These are phyloP conservation scores for Pseudogymnoascus pannorum DNA, from an alignment of 2,329 filamentous ascomycete genomes.

Conservation along the genomic window DNA sequence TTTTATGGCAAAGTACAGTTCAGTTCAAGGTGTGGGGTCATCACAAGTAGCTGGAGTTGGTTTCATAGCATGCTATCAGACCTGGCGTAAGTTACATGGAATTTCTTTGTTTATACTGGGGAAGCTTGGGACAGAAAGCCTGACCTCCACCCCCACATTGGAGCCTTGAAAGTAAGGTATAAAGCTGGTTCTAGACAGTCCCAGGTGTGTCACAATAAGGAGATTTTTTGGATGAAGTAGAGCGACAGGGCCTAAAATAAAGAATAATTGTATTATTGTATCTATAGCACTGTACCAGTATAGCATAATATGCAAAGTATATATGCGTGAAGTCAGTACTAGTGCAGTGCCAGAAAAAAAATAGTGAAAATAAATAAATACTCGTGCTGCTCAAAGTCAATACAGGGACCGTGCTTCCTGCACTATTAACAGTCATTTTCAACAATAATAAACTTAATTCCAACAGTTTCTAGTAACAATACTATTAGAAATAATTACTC, in stretches of 20 bases:
- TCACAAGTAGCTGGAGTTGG: not conserved
- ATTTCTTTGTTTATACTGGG: slow-evolving; percentile 8
- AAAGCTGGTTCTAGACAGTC: not conserved
- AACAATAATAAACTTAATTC: too few species aligned
- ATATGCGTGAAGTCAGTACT: too few species aligned
- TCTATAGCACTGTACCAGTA: too few species aligned
- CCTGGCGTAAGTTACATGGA: not conserved
- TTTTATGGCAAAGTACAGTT: slow-evolving; percentile 4
- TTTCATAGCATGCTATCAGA: not conserved
- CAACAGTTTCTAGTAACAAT: too few species aligned
- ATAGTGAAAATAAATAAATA: too few species aligned
- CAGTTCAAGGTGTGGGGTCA: not conserved
- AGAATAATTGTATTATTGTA: too few species aligned
- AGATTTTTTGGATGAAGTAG: not conserved
- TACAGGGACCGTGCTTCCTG: too few species aligned
- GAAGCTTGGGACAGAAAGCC: not conserved
- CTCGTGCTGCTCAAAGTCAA: too few species aligned
- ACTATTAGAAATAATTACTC: too few species aligned
- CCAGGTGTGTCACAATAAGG: not conserved
- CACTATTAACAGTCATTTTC: too few species aligned
- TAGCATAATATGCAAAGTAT: too few species aligned
- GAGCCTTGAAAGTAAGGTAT: not conserved
- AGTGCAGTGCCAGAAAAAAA: too few species aligned
- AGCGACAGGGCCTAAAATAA: not conserved
- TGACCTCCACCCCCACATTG: slow-evolving; percentile 2